Base-by-base conservation (phyloP, 345 rosid species). In the Passiflora organensis region DNA sequence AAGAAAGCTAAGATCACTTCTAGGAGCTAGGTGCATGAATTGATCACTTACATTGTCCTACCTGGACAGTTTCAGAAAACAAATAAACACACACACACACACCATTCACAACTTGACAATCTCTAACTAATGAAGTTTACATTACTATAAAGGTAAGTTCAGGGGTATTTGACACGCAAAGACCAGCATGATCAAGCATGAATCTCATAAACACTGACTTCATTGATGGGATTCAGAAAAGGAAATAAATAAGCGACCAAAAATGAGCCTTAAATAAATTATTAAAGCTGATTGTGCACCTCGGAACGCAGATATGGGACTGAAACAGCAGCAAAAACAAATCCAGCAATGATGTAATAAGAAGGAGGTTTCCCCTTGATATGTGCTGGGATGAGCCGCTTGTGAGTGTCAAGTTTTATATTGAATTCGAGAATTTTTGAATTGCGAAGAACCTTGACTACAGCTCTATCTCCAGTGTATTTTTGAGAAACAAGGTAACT, bases 281-380 rank as follows among this genome's bases (percentile, higher is more conserved):
- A 38, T 11, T 15, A 46, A 17, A 51, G 58, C 20, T 54, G 39
- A 43, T 32, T 21, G 43, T 48, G 16, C 51, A 91, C 98, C 98
- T 91, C 98, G 36, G 96, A 85, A 19, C 88, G 89, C 68, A 91
- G 73, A 77, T 91, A 91, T 1, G 96, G 98, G 60, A 88, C 96
- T 52, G 95, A 80, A 42, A 87, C 87, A 44, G 90, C 77, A 15
- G 89, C 56, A 60, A 91, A 91, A 52, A 91, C 93, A 78, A 91
- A 85, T 46, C 98, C 98, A 66, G 95, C 96, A 59, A 83, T 63
- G 43, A 91, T 88, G 79, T 79, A 87, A 76, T 91, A 91, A 2
- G 97, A 76, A 63, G 98, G 96, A 62, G 95, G 84, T 55, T 62
- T 81, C 50, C 91, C 87, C 32, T 72, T 74, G 44, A 73, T 85